Conservation (phyloP, 177 flowering plant species). For the Vitis hybrid region DNA sequence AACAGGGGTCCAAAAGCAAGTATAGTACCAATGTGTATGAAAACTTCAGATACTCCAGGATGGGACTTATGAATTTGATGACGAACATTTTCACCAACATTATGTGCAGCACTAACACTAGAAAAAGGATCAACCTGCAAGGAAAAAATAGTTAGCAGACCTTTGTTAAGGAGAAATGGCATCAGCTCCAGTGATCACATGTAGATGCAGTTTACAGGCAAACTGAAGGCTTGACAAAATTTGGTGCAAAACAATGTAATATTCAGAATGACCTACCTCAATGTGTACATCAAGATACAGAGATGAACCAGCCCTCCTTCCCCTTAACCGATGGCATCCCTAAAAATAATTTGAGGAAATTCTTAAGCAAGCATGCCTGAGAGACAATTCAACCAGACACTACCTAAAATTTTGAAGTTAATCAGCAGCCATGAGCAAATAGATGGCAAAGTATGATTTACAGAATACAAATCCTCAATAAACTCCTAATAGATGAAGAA, state of each 20-base stretch:
- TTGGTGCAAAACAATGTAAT: neutral
- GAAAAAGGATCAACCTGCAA: constrained; percentile 90
- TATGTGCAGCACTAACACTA: constrained; percentile 93
- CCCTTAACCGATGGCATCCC: constrained; percentile 90
- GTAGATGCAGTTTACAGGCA: neutral
- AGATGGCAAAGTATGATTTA: too few relatives aligned
- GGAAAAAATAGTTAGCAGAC: neutral
- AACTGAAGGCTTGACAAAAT: neutral
- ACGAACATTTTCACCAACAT: constrained; percentile 82
- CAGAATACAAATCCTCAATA: too few relatives aligned
- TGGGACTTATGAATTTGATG: constrained; percentile 60
- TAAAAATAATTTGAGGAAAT: constrained; percentile 19
- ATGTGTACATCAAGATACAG: constrained; percentile 91
- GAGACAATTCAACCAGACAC: neutral
- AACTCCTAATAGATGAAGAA: too few relatives aligned
- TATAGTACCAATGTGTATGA: constrained; percentile 82
- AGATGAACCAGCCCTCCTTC: constrained; percentile 92
- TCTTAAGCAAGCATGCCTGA: neutral
- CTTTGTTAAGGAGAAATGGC: neutral
- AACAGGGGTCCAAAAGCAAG: neutral
- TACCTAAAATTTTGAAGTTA: neutral
- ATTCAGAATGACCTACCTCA: constrained; percentile 46
- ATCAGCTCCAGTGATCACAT: neutral
- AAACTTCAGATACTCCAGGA: constrained; percentile 83
- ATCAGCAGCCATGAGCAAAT: neutral